Conservation (phyloP, 2,329 filamentous ascomycete species). For the Aspergillus sp. region DNA sequence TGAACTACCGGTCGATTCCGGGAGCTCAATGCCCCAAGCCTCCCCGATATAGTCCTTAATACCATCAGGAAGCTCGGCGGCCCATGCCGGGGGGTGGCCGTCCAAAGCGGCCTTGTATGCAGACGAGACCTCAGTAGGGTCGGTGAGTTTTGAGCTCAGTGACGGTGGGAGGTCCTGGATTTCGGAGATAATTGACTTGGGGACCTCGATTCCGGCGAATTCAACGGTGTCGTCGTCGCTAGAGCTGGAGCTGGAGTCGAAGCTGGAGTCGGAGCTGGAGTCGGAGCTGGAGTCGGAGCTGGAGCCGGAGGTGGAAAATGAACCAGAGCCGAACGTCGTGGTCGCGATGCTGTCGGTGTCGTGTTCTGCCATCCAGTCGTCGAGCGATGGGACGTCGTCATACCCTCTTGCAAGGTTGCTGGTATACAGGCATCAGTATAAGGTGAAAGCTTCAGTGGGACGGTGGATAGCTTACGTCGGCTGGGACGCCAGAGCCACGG, state of each 20-base stretch:
- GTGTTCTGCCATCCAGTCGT: background rate
- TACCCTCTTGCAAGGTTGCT: background rate
- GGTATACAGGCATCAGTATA: background rate
- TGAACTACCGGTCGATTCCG: too few relatives aligned
- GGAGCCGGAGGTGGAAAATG: background rate
- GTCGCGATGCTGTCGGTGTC: background rate
- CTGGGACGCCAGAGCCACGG: background rate
- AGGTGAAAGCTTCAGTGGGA: too few relatives aligned
- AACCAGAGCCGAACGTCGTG: background rate
- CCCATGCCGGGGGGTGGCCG: background rate
- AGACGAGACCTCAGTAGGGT: background rate
- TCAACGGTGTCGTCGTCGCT: background rate
- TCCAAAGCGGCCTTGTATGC: background rate
- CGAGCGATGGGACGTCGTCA: background rate
- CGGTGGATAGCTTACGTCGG: too few relatives aligned
- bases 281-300: background rate
- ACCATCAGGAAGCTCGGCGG: background rate
- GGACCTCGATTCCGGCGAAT: background rate
- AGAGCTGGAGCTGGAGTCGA: background rate
- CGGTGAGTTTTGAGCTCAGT: background rate
- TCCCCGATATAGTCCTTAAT: background rate
- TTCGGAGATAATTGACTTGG: slow-evolving; percentile 1
- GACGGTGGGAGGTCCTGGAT: background rate
- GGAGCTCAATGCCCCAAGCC: background rate
- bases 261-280: background rate